These are phyloP conservation scores for Thielaviopsis punctulata DNA, from an alignment of 2,329 filamentous ascomycete genomes.

Conservation along the genomic window DNA sequence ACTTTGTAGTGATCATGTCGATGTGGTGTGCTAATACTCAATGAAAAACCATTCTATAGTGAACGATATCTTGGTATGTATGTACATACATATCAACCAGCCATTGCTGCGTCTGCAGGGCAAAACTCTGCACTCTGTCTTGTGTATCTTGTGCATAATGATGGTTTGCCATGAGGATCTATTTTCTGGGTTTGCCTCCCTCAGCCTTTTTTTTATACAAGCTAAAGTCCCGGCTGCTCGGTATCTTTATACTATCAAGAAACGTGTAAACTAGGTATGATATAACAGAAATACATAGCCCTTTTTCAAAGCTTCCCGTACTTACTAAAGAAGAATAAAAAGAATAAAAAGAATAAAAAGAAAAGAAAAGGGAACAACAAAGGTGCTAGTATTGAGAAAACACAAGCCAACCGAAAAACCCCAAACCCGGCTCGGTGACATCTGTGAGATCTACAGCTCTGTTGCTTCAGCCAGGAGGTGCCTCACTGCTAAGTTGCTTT, in stretches of 20 bases:
- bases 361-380: neutral
- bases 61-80: too few relatives aligned
- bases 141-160: neutral
- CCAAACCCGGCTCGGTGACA: neutral
- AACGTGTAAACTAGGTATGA: too few relatives aligned
- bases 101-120: too few relatives aligned
- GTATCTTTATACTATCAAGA: too few relatives aligned
- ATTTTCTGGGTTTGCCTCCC: neutral
- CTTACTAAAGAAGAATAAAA: neutral
- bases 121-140: neutral
- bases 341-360: too few relatives aligned
- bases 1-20: too few relatives aligned
- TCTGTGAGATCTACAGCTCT: neutral
- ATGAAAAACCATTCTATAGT: too few relatives aligned
- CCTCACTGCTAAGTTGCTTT: neutral
- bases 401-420: neutral
- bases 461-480: neutral
- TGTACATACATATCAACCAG: neutral
- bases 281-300: too few relatives aligned
- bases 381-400: neutral
- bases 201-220: neutral
- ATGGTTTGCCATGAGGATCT: neutral
- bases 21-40: too few relatives aligned
- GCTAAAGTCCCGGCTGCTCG: neutral
- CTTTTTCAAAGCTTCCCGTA: neutral